Percentiles rank a stretch among this genome's conserved stretches.
Conservation (phyloP, 192 early-diverging fungal genomes). For the Backusella australiensis region DNA sequence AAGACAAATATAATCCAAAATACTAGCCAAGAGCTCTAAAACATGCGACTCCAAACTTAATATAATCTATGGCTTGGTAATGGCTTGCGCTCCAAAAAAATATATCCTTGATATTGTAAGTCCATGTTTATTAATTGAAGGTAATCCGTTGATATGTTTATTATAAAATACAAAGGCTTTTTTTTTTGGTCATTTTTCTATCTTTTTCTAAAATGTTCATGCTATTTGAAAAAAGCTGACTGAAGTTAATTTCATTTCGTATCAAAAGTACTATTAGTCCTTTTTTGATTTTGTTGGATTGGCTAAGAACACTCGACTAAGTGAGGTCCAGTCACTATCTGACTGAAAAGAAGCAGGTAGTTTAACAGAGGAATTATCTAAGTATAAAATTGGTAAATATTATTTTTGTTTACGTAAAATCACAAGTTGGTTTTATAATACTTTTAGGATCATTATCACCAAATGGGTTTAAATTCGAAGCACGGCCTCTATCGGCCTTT, state of each 20-base stretch:
- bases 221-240: not conserved
- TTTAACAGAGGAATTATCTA: not conserved
- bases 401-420: not conserved
- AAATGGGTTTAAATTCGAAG: slow-evolving; percentile 17
- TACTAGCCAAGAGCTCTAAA: not conserved
- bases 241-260: not conserved
- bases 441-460: not conserved
- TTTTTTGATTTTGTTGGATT: not conserved
- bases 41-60: not conserved
- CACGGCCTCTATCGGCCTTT: slow-evolving; percentile 15
- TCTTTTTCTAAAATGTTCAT: not conserved
- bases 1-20: not conserved
- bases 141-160: not conserved
- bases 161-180: not conserved
- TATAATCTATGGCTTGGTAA: not conserved
- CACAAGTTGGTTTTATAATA: not conserved
- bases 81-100: not conserved
- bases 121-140: not conserved
- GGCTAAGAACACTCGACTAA: not conserved
- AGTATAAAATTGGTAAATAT: not conserved
- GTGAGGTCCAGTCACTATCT: slow-evolving; percentile 14
- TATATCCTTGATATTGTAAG: not conserved
- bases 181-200: not conserved
- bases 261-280: not conserved
- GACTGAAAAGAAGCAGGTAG: slow-evolving; percentile 7